Conservation (phyloP, 805 yeast genomes). For the Scheffersomyces coipomensis region DNA sequence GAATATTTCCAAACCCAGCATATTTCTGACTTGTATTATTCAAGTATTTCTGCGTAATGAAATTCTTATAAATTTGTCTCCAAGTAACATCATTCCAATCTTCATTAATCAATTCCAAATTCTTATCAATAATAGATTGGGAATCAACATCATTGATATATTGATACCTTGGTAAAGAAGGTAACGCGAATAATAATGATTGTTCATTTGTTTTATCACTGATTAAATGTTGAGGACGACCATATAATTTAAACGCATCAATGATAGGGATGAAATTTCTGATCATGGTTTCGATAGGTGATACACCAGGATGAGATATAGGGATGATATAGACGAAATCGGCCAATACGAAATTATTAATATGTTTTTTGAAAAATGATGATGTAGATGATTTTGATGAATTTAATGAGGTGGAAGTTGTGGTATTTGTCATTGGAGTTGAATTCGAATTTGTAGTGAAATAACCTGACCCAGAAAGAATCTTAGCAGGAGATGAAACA, state of each 20-base stretch:
- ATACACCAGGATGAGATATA: slow-evolving; percentile 67
- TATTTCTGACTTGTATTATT: slow-evolving; percentile 12
- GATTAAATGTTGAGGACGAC: slow-evolving; percentile 69
- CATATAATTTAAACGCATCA: slow-evolving; percentile 70
- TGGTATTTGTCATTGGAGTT: neutral
- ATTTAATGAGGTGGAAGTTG: neutral
- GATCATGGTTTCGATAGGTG: slow-evolving; percentile 70
- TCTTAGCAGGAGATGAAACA: slow-evolving; percentile 2
- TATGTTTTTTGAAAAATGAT: slow-evolving; percentile 27
- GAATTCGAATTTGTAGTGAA: neutral
- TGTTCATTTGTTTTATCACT: slow-evolving; percentile 68
- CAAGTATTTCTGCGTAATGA: slow-evolving; percentile 1
- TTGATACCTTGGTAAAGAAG: slow-evolving; percentile 68
- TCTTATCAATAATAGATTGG: slow-evolving; percentile 12
- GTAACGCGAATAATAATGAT: slow-evolving; percentile 72
- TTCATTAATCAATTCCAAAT: slow-evolving; percentile 15
- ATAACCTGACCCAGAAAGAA: slow-evolving; percentile 5
- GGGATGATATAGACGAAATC: slow-evolving; percentile 67
- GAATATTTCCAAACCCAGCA: slow-evolving; percentile 37
- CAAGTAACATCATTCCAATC: slow-evolving; percentile 28
- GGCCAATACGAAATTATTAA: slow-evolving; percentile 28
- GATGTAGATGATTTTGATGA: slow-evolving; percentile 10
- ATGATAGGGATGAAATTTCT: slow-evolving; percentile 66
- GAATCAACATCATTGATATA: slow-evolving; percentile 42
- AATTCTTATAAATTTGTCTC: slow-evolving; percentile 13